phyloP scores from a whole-genome alignment of 495 filamentous ascomycete species.

The Pseudomonodictys pantanalensis region DNA sequence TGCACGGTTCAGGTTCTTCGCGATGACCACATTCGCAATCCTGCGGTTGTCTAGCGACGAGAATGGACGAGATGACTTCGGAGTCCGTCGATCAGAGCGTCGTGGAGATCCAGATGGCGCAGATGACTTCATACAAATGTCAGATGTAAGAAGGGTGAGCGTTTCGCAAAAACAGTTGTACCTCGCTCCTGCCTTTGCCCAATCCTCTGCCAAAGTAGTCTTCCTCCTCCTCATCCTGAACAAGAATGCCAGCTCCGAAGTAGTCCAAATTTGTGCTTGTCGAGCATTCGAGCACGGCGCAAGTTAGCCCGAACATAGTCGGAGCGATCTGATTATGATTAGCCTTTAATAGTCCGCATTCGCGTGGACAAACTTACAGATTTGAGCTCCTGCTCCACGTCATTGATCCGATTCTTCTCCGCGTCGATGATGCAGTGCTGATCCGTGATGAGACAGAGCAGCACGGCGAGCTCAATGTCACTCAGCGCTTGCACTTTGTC shows the following conservation, averaged over 20 bases:
- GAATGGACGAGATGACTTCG: slow-evolving; percentile 32
- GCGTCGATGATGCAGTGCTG: slow-evolving; percentile 89
- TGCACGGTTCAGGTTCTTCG: slow-evolving; percentile 71
- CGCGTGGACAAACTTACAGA: slow-evolving; percentile 50
- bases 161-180: too few relatives aligned
- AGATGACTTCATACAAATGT: slow-evolving; percentile 3
- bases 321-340: slow-evolving; percentile 55
- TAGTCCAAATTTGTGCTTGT: slow-evolving; percentile 72
- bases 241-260: slow-evolving; percentile 67
- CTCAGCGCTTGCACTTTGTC: slow-evolving; percentile 69
- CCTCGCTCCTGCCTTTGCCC: slow-evolving; percentile 13
- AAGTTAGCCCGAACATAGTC: slow-evolving; percentile 67
- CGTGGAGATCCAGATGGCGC: slow-evolving; percentile 17
- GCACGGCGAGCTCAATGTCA: slow-evolving; percentile 82
- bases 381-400: slow-evolving; percentile 67
- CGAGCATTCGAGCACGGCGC: slow-evolving; percentile 67
- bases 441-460: slow-evolving; percentile 72
- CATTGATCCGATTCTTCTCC: slow-evolving; percentile 56
- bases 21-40: slow-evolving; percentile 79
- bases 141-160: too few relatives aligned
- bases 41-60: slow-evolving; percentile 43
- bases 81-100: slow-evolving; percentile 27
- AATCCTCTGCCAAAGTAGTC: slow-evolving; percentile 11
- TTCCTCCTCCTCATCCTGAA: slow-evolving; percentile 39
- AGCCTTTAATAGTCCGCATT: background rate